Evolutionary conservation across 2,329 filamentous ascomycete species (phyloP).

Genomic region (Botryosphaeria dothidea): DNA sequence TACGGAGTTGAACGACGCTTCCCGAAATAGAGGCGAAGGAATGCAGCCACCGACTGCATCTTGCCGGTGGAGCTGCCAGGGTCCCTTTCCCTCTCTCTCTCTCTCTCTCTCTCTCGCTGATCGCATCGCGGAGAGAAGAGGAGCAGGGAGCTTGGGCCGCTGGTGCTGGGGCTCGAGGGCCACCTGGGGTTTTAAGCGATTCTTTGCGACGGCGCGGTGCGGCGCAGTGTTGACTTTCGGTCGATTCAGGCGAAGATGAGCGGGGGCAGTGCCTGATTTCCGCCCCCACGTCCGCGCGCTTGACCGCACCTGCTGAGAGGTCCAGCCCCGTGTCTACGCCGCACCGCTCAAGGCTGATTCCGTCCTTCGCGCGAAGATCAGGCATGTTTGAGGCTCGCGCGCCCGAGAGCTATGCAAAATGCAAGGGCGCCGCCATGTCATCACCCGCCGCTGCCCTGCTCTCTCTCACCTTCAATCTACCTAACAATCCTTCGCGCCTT

Average conservation of each 20-base stretch:
- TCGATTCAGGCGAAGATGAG: neutral
- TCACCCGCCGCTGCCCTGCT: neutral
- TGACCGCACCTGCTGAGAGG: neutral
- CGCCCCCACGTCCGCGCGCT: neutral
- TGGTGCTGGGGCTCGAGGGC: neutral
- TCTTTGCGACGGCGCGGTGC: neutral
- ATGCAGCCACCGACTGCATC: neutral
- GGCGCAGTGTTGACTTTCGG: neutral
- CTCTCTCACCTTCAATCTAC: too few relatives aligned
- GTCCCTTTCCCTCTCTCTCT: neutral
- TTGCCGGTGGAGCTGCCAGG: neutral
- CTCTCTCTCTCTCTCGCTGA: too few relatives aligned
- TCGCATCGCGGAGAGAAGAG: too few relatives aligned
- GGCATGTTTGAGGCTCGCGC: conserved; percentile 1
- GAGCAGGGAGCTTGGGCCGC: neutral
- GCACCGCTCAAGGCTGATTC: neutral
- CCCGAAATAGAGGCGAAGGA: neutral
- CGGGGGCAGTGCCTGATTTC: neutral
- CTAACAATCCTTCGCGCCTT: neutral
- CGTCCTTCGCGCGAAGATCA: neutral
- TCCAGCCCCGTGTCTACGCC: neutral
- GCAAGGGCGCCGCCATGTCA: neutral
- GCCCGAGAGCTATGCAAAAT: neutral
- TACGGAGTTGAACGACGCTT: neutral
- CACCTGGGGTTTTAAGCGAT: neutral